Evolutionary conservation across 1,139 yeast genomes (phyloP).

Genomic region (Geotrichum restrictum): DNA sequence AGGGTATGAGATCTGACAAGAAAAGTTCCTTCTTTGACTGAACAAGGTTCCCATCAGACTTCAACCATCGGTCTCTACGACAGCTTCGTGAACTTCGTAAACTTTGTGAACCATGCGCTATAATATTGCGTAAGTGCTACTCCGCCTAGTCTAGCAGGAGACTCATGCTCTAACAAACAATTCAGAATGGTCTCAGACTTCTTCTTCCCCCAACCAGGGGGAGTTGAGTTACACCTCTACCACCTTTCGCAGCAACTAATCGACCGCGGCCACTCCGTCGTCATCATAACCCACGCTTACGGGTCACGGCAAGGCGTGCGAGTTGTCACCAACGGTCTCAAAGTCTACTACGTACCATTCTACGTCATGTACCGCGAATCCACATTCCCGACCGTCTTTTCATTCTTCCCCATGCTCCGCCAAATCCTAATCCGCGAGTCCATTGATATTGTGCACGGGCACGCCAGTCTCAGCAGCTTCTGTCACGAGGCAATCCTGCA

Average conservation of each 20-base stretch:
- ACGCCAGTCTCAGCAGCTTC: conserved; percentile 80
- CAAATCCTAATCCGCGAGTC: conserved; percentile 81
- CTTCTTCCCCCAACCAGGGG: conserved; percentile 98
- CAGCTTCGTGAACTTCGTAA: too few species aligned
- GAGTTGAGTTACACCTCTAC: conserved; percentile 92
- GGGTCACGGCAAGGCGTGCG: conserved; percentile 79
- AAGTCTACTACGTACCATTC: conserved; percentile 87
- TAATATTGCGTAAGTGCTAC: neutral
- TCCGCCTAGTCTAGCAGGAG: neutral
- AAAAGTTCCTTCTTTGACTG: neutral
- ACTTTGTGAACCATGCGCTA: neutral
- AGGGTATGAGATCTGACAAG: conserved; percentile 2
- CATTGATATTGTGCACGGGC: conserved; percentile 91
- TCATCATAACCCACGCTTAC: conserved; percentile 85
- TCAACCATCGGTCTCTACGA: neutral
- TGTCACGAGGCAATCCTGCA: conserved; percentile 90
- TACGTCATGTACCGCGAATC: conserved; percentile 75
- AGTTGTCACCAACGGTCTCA: conserved; percentile 79
- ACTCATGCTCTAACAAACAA: conserved; percentile 30
- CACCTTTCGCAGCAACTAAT: conserved; percentile 77
- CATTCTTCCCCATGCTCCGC: conserved; percentile 78
- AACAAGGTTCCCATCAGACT: neutral
- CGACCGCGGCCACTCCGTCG: conserved; percentile 83
- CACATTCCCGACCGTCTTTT: conserved; percentile 83
- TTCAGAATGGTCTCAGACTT: conserved; percentile 82